phyloP scores from a whole-genome alignment of 2,329 filamentous ascomycete genomes.

The Lecanicillium sp. region DNA sequence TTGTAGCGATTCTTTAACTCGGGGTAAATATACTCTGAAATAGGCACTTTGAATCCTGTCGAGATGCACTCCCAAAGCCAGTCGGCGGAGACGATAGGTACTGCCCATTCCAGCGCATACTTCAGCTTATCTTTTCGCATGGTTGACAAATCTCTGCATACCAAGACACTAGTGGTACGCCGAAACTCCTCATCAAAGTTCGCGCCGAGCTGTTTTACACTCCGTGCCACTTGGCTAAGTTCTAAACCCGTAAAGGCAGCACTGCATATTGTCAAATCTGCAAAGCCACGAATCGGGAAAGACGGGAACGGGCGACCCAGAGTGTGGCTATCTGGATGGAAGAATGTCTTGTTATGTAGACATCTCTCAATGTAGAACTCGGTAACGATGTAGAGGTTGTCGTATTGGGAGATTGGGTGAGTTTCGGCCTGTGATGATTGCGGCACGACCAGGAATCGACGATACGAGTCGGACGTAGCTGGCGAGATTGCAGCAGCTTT shows the following conservation, averaged over 20 bases:
- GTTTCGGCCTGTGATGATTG: slow-evolving; percentile 39
- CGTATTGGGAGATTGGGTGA: slow-evolving; percentile 30
- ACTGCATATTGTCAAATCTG: slow-evolving; percentile 64
- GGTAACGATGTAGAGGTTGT: slow-evolving; percentile 53
- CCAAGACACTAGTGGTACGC: slow-evolving; percentile 62
- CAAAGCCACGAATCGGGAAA: slow-evolving; percentile 64
- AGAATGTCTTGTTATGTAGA: slow-evolving; percentile 65
- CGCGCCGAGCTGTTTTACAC: slow-evolving; percentile 69
- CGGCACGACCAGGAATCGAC: slow-evolving; percentile 47
- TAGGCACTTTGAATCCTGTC: slow-evolving; percentile 39
- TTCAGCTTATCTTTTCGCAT: slow-evolving; percentile 70
- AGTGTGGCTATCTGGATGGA: slow-evolving; percentile 61
- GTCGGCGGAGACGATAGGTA: slow-evolving; percentile 71
- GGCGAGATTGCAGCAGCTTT: slow-evolving; percentile 28
- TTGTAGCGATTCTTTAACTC: slow-evolving; percentile 31
- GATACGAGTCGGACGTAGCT: slow-evolving; percentile 19
- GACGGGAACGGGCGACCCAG: slow-evolving; percentile 69
- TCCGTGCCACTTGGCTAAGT: slow-evolving; percentile 73
- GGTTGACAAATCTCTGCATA: slow-evolving; percentile 55
- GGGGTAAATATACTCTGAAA: slow-evolving; percentile 39
- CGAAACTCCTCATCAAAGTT: slow-evolving; percentile 73
- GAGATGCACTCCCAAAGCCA: slow-evolving; percentile 84
- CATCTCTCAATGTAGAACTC: slow-evolving; percentile 94
- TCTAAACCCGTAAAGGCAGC: slow-evolving; percentile 81
- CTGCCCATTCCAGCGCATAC: slow-evolving; percentile 64